Percentiles rank a stretch among this genome's conserved stretches.
Evolutionary conservation across 352 stramenopile species (phyloP).

Genomic region (Globisporangium abappressorium): DNA sequence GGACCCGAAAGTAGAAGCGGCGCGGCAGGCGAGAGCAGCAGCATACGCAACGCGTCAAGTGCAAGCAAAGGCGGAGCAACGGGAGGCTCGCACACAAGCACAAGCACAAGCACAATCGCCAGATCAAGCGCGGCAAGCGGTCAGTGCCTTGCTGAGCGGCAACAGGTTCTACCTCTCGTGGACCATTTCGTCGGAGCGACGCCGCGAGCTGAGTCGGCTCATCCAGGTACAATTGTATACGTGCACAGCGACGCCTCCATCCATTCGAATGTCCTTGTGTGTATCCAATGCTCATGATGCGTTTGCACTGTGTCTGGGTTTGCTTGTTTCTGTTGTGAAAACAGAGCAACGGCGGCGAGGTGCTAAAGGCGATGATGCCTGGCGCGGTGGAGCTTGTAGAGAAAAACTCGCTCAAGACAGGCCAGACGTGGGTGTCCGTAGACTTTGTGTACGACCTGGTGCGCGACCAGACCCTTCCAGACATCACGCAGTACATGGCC

Average conservation of each 20-base stretch:
- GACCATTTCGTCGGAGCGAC: not conserved
- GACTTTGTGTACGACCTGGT: conserved; percentile 55
- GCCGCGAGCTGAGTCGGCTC: conserved; percentile 2
- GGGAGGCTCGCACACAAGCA: not conserved
- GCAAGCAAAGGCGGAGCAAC: not conserved
- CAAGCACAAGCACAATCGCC: not conserved
- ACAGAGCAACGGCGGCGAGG: conserved; percentile 30
- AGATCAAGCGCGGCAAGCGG: not conserved
- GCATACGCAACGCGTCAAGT: not conserved
- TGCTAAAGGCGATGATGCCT: conserved; percentile 11
- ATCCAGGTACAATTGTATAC: conserved; percentile 10
- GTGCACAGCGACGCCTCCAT: not conserved
- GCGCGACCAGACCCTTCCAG: conserved; percentile 27
- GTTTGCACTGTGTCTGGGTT: not conserved
- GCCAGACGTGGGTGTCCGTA: conserved; percentile 34
- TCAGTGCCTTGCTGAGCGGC: not conserved
- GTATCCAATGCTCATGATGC: not conserved
- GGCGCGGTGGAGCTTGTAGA: conserved; percentile 42
- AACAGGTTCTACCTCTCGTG: conserved; percentile 16
- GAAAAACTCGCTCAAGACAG: conserved; percentile 23
- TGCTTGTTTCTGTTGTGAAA: not conserved
- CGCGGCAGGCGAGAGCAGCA: not conserved
- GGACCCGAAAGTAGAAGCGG: not conserved
- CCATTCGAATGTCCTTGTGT: not conserved
- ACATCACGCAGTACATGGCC: conserved; percentile 35